Percentiles rank a stretch among this genome's conserved stretches.
Conservation (phyloP, 495 filamentous ascomycete species). For the Pyrenula aspistea region DNA sequence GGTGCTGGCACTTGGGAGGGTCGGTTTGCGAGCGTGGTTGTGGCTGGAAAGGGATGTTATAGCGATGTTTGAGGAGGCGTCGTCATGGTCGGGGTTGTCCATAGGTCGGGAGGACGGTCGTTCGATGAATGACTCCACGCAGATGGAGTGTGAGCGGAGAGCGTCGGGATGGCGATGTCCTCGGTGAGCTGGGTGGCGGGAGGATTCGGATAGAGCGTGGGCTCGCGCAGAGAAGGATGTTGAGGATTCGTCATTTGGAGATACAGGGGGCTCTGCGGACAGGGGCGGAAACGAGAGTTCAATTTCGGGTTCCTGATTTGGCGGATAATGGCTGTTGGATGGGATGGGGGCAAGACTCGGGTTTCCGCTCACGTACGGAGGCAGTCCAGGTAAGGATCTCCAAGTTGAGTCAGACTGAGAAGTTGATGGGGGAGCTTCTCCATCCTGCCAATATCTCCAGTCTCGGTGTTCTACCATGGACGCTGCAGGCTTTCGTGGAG, state of each 20-base stretch:
- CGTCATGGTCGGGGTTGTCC: not conserved
- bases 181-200: not conserved
- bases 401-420: not conserved
- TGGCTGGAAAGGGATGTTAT: not conserved
- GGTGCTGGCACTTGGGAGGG: not conserved
- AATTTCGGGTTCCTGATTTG: not conserved
- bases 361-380: not conserved
- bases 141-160: not conserved
- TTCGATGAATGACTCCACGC: not conserved
- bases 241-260: not conserved
- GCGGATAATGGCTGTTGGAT: not conserved
- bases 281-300: not conserved
- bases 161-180: not conserved
- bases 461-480: not conserved
- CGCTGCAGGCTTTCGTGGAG: not conserved
- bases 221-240: not conserved
- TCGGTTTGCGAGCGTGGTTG: not conserved
- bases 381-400: constrained; percentile 1
- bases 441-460: not conserved
- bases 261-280: not conserved
- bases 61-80: not conserved
- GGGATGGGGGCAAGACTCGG: not conserved
- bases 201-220: not conserved
- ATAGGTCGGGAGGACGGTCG: not conserved
- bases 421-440: not conserved